Conservation (phyloP, 2,329 filamentous ascomycete genomes). For the Sodiomyces alkalinus region DNA sequence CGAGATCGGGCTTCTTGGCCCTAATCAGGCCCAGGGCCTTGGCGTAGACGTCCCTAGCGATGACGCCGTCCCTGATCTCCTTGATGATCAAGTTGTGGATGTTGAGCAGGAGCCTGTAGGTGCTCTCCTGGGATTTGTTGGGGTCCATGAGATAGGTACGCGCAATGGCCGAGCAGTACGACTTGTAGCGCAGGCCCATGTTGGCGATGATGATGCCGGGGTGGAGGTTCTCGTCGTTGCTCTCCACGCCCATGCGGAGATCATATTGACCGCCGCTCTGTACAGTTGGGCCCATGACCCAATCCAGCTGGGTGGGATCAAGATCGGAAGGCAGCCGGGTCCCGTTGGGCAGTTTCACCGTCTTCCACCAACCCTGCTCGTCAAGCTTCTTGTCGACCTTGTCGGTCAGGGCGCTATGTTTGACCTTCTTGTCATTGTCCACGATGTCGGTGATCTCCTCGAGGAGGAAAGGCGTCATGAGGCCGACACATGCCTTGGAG, state of each 20-base stretch:
- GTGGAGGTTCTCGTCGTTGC: conserved; percentile 71
- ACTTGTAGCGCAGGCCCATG: conserved; percentile 87
- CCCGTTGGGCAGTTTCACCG: conserved; percentile 50
- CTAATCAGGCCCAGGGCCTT: conserved; percentile 72
- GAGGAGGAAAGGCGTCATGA: conserved; percentile 94
- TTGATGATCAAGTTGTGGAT: conserved; percentile 86
- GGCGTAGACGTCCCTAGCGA: conserved; percentile 79
- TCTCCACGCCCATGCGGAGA: conserved; percentile 61
- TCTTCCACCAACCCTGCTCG: conserved; percentile 86
- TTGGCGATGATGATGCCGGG: conserved; percentile 88
- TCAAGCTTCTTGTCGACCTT: conserved; percentile 88
- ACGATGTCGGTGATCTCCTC: conserved; percentile 96
- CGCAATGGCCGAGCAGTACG: conserved; percentile 83
- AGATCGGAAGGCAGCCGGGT: conserved; percentile 75
- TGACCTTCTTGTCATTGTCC: conserved; percentile 94
- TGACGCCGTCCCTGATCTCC: conserved; percentile 72
- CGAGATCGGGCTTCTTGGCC: conserved; percentile 85
- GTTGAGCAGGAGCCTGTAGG: conserved; percentile 75
- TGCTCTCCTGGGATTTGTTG: conserved; percentile 86
- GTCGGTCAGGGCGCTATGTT: conserved; percentile 71
- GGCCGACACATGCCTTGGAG: conserved; percentile 80
- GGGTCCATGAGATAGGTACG: conserved; percentile 94
- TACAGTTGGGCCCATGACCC: conserved; percentile 79
- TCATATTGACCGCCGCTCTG: conserved; percentile 96
- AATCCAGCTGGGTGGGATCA: conserved; percentile 79